Conservation (phyloP, 2,329 filamentous ascomycete species). For the Colletotrichum zoysiae region DNA sequence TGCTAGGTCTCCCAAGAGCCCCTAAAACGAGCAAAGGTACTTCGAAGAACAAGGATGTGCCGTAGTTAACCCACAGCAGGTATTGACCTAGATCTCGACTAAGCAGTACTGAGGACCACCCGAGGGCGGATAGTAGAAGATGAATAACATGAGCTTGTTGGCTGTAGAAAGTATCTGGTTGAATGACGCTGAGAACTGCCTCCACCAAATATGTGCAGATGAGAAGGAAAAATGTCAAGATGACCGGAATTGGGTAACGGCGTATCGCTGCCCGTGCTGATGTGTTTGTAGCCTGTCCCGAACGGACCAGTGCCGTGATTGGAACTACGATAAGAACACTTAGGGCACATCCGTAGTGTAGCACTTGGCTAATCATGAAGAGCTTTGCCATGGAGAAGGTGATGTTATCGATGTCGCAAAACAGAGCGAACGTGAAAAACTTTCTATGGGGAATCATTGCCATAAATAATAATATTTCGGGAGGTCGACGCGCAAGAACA, state of each 20-base stretch:
- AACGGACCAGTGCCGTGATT: background rate
- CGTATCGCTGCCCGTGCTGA: background rate
- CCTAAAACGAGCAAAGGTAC: slow-evolving; percentile 1
- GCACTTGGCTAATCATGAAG: background rate
- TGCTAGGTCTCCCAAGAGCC: background rate
- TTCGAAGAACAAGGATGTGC: background rate
- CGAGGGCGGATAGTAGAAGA: slow-evolving; percentile 12
- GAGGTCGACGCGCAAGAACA: background rate
- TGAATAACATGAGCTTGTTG: slow-evolving; percentile 17
- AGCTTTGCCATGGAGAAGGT: background rate
- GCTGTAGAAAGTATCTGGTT: background rate
- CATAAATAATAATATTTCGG: background rate
- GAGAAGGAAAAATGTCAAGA: background rate
- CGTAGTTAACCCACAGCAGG: background rate
- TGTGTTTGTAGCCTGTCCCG: background rate
- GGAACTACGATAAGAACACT: background rate
- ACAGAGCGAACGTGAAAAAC: background rate
- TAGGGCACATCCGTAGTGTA: slow-evolving; percentile 29
- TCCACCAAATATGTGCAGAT: background rate
- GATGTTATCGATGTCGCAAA: too few relatives aligned
- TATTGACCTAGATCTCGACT: too few relatives aligned
- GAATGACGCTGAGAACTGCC: background rate
- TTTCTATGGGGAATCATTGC: fast-evolving
- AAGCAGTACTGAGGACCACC: background rate
- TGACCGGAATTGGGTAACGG: background rate